Evolutionary conservation across 2,329 filamentous ascomycete species (phyloP), one percentile per base, ranked within the genome.

Genomic region (Beauveria caledonica): DNA sequence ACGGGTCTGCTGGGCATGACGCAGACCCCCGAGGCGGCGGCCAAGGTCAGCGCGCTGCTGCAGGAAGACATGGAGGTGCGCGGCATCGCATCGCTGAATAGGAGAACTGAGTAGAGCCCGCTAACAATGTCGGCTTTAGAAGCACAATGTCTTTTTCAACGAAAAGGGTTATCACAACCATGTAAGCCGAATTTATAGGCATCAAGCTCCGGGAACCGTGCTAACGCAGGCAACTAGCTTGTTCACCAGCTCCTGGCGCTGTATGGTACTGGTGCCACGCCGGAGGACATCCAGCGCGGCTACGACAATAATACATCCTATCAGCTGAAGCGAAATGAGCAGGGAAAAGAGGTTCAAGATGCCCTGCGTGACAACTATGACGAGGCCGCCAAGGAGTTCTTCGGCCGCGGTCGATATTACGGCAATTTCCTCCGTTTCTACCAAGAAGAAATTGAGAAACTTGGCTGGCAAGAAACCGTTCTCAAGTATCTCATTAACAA

Each of bases 91-190:
- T 23, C 44, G 23, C 21, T 46, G 23, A 19, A 23, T 11, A 29
- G 52, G 4, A 17, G 5, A 23, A 13, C 8, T 17, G 17, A 23
- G 53, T 42, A 49, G 15, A 36, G 33, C 11, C n/a, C 10, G 23
- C 54, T 17, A 27, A 44, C 10, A 7, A 60, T 19, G 7, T 17
- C 33, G 25, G 25, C 25, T 45, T 6, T 42, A 36, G 25, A 23
- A 23, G 17, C 84, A 92, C 66, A 89, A 96, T 69, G 87, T 92
- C 61, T 95, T 87, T 74, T 96, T 92, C 78, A 95, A 94, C 63
- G 62, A 80, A 0, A 68, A 72, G 1, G 87, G 88, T 0, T 95
- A 88, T 64, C 92, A 97, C 68, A 90, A 96, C 70, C 92, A 96
- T 68, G 90, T 80, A 74, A 67, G 70, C 61, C 61, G 2, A 2